Conservation (phyloP, 2,329 filamentous ascomycete genomes). For the Paramyrothecium roridum region DNA sequence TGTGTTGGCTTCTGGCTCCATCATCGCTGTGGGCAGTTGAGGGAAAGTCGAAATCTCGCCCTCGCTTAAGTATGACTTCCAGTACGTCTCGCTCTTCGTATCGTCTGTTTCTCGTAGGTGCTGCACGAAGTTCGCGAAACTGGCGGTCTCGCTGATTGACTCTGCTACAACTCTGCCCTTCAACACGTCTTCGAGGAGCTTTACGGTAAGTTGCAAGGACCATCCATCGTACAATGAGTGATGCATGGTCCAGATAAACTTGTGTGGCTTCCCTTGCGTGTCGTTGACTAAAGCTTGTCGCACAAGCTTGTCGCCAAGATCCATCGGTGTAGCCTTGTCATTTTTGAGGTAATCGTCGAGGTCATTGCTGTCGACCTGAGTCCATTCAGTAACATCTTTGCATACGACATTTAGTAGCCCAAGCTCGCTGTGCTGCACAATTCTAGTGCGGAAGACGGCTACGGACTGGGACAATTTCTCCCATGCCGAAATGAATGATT, state of each 20-base stretch:
- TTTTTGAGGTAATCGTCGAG: conserved; percentile 1
- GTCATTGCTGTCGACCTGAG: not conserved
- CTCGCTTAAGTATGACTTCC: not conserved
- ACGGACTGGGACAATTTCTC: conserved; percentile 1
- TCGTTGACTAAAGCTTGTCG: conserved; percentile 6
- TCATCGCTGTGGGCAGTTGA: not conserved
- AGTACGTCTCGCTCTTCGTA: conserved; percentile 1
- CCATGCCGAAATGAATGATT: conserved; percentile 7
- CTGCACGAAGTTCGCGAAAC: not conserved
- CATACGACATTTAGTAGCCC: conserved; percentile 3
- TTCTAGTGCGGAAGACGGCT: conserved; percentile 6
- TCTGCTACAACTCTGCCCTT: not conserved
- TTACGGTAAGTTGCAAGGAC: conserved; percentile 10
- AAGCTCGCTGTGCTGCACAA: conserved; percentile 1
- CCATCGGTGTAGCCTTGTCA: conserved; percentile 5
- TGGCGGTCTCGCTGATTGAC: not conserved
- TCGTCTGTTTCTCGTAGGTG: not conserved
- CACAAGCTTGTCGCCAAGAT: conserved; percentile 5
- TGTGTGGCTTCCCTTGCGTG: not conserved
- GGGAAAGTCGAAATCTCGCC: conserved; percentile 5
- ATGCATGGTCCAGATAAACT: conserved; percentile 19
- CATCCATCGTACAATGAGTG: conserved; percentile 24
- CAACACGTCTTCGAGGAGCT: conserved; percentile 5
- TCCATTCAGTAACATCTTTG: conserved; percentile 1
- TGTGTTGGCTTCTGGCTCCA: not conserved